phyloP scores from a whole-genome alignment of 169 alveolate species.

The Plasmodium knowlesi region DNA sequence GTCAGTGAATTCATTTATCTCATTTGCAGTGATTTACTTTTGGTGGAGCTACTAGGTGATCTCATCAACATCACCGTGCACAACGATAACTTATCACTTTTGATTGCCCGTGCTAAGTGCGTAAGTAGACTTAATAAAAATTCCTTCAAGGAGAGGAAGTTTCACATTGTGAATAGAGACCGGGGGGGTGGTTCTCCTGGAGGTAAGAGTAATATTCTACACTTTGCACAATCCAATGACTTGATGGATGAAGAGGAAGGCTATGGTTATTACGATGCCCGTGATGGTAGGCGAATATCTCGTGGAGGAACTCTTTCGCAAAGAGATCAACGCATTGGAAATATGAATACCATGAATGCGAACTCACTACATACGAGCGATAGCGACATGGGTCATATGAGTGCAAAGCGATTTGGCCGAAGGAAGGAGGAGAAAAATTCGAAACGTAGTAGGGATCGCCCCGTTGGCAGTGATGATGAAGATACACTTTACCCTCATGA shows the following conservation, averaged over 20 bases:
- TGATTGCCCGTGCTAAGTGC: neutral
- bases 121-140: neutral
- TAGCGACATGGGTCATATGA: neutral
- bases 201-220: neutral
- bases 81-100: neutral
- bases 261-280: neutral
- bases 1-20: neutral
- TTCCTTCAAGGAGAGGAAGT: neutral
- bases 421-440: neutral
- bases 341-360: neutral
- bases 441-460: neutral
- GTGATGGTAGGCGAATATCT: neutral
- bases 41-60: neutral
- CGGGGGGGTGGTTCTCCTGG: neutral
- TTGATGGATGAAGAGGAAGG: neutral
- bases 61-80: neutral
- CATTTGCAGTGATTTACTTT: slow-evolving; percentile 5
- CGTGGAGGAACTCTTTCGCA: neutral
- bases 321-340: neutral
- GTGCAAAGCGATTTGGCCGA: neutral
- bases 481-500: neutral
- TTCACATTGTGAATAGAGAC: slow-evolving; percentile 6
- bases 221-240: neutral
- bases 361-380: neutral
- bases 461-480: neutral